Conservation (phyloP, 352 stramenopile genomes). For the Globisporangium solare region DNA sequence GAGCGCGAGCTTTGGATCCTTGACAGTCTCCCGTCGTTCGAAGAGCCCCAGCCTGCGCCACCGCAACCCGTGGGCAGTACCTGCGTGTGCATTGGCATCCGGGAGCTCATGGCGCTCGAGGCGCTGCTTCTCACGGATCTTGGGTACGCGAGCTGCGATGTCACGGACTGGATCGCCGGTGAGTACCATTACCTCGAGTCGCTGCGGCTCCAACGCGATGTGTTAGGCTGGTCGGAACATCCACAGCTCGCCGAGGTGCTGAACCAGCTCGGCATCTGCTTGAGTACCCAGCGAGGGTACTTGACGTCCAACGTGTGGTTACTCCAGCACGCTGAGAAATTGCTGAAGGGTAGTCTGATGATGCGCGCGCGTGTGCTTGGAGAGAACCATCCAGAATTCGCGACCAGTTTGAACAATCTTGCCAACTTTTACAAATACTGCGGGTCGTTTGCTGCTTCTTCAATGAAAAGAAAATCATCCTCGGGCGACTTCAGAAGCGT, state of each 20-base stretch:
- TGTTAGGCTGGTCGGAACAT: conserved; percentile 69
- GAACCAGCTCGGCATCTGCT: conserved; percentile 75
- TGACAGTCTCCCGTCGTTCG: conserved; percentile 60
- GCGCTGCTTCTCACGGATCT: conserved; percentile 69
- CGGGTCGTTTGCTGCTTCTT: conserved; percentile 12
- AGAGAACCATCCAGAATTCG: conserved; percentile 73
- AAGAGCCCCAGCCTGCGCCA: conserved; percentile 25
- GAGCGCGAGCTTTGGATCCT: conserved; percentile 59
- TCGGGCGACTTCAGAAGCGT: conserved; percentile 7
- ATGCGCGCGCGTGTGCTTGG: conserved; percentile 73
- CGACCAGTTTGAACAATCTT: conserved; percentile 79
- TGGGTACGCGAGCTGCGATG: conserved; percentile 71
- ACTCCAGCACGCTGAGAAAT: conserved; percentile 62
- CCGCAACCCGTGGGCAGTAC: conserved; percentile 21
- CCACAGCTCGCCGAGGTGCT: conserved; percentile 75
- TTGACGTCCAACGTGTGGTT: conserved; percentile 72
- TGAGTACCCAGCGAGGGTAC: conserved; percentile 69
- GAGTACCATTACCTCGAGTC: conserved; percentile 80
- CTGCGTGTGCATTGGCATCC: conserved; percentile 68
- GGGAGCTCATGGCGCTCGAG: conserved; percentile 71
- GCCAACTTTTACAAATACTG: conserved; percentile 85
- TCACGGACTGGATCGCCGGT: conserved; percentile 68
- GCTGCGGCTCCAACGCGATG: conserved; percentile 70
- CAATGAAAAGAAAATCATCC: no score
- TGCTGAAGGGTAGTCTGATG: conserved; percentile 62